Percentiles rank a stretch among this genome's conserved stretches.
phyloP scores from a whole-genome alignment of 768 basidiomycete species.

The Psilocybe sp. region DNA sequence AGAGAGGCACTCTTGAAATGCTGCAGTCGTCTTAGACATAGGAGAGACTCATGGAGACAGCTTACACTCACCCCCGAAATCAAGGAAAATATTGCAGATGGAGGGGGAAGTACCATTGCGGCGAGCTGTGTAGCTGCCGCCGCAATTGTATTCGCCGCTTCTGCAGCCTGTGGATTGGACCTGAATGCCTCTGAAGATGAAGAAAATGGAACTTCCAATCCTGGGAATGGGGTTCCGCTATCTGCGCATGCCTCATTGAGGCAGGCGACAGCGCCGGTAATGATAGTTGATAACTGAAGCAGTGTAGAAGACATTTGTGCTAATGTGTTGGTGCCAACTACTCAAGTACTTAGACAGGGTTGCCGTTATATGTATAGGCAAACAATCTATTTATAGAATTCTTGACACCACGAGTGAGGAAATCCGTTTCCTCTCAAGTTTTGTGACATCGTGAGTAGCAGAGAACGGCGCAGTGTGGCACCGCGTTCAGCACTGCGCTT shows the following conservation, averaged over 20 bases:
- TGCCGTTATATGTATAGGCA: too few species aligned
- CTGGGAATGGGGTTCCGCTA: too few species aligned
- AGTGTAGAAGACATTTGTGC: not conserved
- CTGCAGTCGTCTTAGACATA: constrained; percentile 6
- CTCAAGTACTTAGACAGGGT: too few species aligned
- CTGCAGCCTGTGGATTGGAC: constrained; percentile 21
- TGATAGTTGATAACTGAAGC: constrained; percentile 12
- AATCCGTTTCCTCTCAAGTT: too few species aligned
- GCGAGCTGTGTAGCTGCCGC: constrained; percentile 32
- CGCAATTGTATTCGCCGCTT: constrained; percentile 25
- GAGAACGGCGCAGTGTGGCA: too few species aligned
- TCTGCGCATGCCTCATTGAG: constrained; percentile 20
- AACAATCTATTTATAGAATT: too few species aligned
- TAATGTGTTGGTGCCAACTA: not conserved
- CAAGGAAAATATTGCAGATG: constrained; percentile 17
- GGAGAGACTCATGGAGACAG: constrained; percentile 6
- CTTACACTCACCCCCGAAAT: constrained; percentile 21
- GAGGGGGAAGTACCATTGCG: constrained; percentile 25
- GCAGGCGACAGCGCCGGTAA: constrained; percentile 15
- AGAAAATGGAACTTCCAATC: constrained; percentile 22
- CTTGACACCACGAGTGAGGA: too few species aligned
- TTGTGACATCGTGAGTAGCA: too few species aligned
- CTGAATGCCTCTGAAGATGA: constrained; percentile 27
- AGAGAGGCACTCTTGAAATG: constrained; percentile 22
- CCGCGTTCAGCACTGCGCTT: too few species aligned